These are phyloP conservation scores for Plasmodium cynomolgi DNA, from an alignment of 169 alveolate species.

Conservation along the genomic window DNA sequence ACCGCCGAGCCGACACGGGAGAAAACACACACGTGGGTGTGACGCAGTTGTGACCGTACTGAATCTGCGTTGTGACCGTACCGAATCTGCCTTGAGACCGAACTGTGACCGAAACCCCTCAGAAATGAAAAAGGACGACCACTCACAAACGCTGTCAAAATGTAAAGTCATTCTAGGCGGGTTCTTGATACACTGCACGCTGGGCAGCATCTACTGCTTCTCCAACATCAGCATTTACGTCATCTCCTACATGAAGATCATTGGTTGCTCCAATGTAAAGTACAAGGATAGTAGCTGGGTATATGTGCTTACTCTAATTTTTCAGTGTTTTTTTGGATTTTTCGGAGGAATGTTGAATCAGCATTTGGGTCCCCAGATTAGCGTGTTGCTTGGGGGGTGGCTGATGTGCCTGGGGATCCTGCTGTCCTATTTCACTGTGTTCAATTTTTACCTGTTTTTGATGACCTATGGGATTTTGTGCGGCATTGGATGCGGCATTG, in stretches of 20 bases:
- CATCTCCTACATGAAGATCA: constrained; percentile 79
- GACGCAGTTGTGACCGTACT: not conserved
- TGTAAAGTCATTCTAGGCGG: constrained; percentile 70
- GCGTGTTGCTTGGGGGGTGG: constrained; percentile 74
- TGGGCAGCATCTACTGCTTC: constrained; percentile 78
- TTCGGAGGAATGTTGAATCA: constrained; percentile 73
- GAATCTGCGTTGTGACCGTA: no score
- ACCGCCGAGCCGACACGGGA: not conserved
- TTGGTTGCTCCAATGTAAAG: constrained; percentile 76
- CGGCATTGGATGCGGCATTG: constrained; percentile 75
- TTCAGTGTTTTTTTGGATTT: constrained; percentile 71
- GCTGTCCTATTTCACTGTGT: constrained; percentile 69
- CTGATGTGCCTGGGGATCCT: constrained; percentile 66
- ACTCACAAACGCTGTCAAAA: constrained; percentile 14
- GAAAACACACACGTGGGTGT: not conserved
- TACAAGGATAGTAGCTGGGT: constrained; percentile 75
- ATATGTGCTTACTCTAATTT: constrained; percentile 48
- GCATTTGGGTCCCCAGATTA: constrained; percentile 61
- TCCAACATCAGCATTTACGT: constrained; percentile 80
- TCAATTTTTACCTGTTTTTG: constrained; percentile 52
- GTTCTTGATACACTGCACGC: constrained; percentile 64
- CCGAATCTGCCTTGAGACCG: no score
- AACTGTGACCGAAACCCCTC: not conserved
- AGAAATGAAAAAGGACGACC: constrained; percentile 47
- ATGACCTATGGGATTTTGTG: constrained; percentile 74